Percentiles rank a stretch among this genome's conserved stretches.
These are phyloP conservation scores for Aspergillus diversus DNA, from an alignment of 495 filamentous ascomycete species.

Conservation along the genomic window DNA sequence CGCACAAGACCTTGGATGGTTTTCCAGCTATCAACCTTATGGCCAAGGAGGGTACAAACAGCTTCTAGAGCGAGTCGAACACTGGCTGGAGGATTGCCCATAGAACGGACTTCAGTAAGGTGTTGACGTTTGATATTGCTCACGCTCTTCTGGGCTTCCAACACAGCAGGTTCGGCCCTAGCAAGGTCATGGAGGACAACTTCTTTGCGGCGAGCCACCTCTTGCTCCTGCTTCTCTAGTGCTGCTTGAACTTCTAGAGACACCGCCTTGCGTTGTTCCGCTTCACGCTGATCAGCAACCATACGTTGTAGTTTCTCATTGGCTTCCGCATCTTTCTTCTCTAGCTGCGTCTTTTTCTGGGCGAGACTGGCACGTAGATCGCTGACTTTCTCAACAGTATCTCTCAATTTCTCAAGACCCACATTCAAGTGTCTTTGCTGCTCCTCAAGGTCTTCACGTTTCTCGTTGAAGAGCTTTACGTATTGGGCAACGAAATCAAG, in stretches of 20 bases:
- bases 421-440: slow-evolving; percentile 98
- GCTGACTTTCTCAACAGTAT: slow-evolving; percentile 96
- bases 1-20: slow-evolving; percentile 84
- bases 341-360: slow-evolving; percentile 89
- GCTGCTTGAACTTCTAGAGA: slow-evolving; percentile 87
- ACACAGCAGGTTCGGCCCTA: slow-evolving; percentile 88
- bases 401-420: slow-evolving; percentile 94
- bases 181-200: slow-evolving; percentile 88
- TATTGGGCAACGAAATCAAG: slow-evolving; percentile 98
- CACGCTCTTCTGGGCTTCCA: slow-evolving; percentile 91
- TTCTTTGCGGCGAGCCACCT: slow-evolving; percentile 81
- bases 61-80: slow-evolving; percentile 93
- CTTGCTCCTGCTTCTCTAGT: slow-evolving; percentile 85
- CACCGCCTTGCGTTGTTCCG: slow-evolving; percentile 84
- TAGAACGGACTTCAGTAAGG: slow-evolving; percentile 94
- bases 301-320: slow-evolving; percentile 97
- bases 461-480: slow-evolving; percentile 96
- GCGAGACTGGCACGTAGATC: slow-evolving; percentile 88
- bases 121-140: slow-evolving; percentile 98
- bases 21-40: slow-evolving; percentile 89
- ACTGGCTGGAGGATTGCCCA: slow-evolving; percentile 86
- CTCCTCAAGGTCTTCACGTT: slow-evolving; percentile 96
- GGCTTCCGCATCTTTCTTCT: slow-evolving; percentile 91
- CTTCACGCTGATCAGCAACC: slow-evolving; percentile 95
- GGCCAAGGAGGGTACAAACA: slow-evolving; percentile 90